A percentile compares a stretch with the other conserved stretches of the same genome.
Evolutionary conservation across 1,284 basidiomycete species (phyloP).

Genomic region (Boletellus sp.): DNA sequence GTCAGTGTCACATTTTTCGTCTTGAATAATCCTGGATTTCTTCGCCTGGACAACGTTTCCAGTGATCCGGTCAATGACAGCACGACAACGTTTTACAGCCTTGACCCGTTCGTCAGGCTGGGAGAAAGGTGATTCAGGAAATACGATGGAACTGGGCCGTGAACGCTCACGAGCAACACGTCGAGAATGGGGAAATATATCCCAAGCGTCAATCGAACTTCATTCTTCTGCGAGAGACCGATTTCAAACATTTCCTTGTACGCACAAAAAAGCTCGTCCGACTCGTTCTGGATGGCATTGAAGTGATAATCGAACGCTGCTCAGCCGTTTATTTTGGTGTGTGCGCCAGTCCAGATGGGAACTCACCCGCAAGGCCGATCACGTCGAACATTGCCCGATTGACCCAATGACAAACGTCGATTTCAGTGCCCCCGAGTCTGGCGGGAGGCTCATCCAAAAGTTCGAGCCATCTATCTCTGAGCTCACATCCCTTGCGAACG

Average conservation of each 20-base stretch:
- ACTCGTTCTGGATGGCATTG: conserved; percentile 70
- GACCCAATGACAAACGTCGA: conserved; percentile 74
- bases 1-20: conserved; percentile 45
- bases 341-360: background rate
- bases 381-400: conserved; percentile 78
- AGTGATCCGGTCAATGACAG: conserved; percentile 62
- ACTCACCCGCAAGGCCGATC: conserved; percentile 67
- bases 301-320: conserved; percentile 78
- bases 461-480: conserved; percentile 57
- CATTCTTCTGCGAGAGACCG: conserved; percentile 52
- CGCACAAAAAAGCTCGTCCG: conserved; percentile 70
- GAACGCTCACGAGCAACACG: conserved; percentile 51
- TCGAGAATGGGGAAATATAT: conserved; percentile 62
- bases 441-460: conserved; percentile 33
- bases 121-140: conserved; percentile 1
- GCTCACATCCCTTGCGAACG: conserved; percentile 61
- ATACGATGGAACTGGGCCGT: background rate
- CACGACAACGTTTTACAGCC: conserved; percentile 53
- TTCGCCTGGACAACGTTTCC: conserved; percentile 70
- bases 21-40: conserved; percentile 61
- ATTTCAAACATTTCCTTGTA: conserved; percentile 82
- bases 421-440: conserved; percentile 15
- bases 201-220: conserved; percentile 45
- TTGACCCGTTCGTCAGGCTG: conserved; percentile 55
- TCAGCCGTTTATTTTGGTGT: background rate